These are phyloP conservation scores for Neurospora sp. DNA, from an alignment of 495 filamentous ascomycete genomes.

Conservation along the genomic window DNA sequence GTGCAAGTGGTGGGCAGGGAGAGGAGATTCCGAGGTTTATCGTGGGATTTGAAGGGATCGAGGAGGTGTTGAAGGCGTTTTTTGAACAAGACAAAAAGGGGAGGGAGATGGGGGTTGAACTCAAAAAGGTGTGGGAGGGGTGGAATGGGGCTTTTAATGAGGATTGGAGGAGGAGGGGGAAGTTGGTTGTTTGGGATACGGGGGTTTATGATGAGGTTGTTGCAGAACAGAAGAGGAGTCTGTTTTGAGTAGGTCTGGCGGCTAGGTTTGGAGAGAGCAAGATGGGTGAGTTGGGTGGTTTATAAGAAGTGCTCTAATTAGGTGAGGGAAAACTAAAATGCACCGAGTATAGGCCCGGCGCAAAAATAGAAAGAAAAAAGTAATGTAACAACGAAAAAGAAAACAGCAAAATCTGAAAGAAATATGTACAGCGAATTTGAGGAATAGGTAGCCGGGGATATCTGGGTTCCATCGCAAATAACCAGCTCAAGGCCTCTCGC, in stretches of 20 bases:
- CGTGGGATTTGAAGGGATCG: conserved; percentile 45
- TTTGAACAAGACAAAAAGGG: conserved; percentile 40
- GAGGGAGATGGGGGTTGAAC: conserved; percentile 22
- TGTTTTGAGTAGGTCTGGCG: background rate
- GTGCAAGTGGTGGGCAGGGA: conserved; percentile 2
- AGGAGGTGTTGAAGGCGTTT: conserved; percentile 31
- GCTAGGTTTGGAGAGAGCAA: background rate
- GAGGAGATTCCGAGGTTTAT: conserved; percentile 43
- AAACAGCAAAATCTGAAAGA: background rate
- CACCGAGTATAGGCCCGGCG: background rate
- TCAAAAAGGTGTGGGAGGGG: conserved; percentile 56
- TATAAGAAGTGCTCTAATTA: background rate
- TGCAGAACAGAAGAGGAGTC: background rate
- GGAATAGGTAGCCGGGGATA: background rate
- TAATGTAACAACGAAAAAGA: background rate
- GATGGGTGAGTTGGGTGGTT: background rate
- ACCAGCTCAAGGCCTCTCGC: background rate
- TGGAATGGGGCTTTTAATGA: conserved; percentile 82
- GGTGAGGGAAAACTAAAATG: background rate
- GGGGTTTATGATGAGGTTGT: conserved; percentile 20
- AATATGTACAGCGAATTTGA: background rate
- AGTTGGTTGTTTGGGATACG: conserved; percentile 68
- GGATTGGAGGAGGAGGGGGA: conserved; percentile 74
- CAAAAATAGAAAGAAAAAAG: background rate
- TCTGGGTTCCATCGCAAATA: background rate